A percentile compares a stretch with the other conserved stretches of the same genome.
These are phyloP conservation scores for Pestalotiopsis sp. DNA, from an alignment of 2,329 filamentous ascomycete species.

Conservation along the genomic window DNA sequence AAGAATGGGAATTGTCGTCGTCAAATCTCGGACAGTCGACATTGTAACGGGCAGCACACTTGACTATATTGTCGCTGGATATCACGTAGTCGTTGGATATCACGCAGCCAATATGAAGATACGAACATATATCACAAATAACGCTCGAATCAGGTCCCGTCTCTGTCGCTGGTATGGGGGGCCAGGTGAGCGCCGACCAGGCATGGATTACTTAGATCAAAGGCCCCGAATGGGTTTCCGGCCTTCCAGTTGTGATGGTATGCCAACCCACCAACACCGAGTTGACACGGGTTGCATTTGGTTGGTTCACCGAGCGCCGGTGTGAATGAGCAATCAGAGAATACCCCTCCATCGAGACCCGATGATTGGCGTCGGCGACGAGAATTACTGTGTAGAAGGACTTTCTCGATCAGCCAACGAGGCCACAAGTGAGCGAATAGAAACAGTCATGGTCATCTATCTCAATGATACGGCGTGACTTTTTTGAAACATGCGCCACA, in stretches of 20 bases:
- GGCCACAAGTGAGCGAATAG: background rate
- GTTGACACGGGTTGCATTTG: background rate
- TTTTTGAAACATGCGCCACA: slow-evolving; percentile 1
- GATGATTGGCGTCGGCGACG: too few relatives aligned
- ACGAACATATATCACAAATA: background rate
- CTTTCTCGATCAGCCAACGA: background rate
- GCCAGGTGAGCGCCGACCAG: slow-evolving; percentile 2
- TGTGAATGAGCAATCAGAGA: background rate
- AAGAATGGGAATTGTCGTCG: background rate
- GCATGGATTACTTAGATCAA: background rate
- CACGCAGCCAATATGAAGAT: too few relatives aligned
- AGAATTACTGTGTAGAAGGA: background rate
- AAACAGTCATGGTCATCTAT: background rate
- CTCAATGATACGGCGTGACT: background rate
- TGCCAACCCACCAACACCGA: background rate
- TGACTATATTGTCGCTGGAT: too few relatives aligned
- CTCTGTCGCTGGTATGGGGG: background rate
- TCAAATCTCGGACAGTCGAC: background rate
- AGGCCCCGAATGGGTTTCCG: background rate
- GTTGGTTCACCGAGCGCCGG: background rate
- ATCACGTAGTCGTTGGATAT: too few relatives aligned
- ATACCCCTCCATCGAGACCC: background rate
- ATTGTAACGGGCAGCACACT: background rate
- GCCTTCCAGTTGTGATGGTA: background rate
- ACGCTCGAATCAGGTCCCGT: background rate